Percentiles rank a stretch among this genome's conserved stretches.
Conservation (phyloP, 768 basidiomycete species). For the Tremella mesenterica region DNA sequence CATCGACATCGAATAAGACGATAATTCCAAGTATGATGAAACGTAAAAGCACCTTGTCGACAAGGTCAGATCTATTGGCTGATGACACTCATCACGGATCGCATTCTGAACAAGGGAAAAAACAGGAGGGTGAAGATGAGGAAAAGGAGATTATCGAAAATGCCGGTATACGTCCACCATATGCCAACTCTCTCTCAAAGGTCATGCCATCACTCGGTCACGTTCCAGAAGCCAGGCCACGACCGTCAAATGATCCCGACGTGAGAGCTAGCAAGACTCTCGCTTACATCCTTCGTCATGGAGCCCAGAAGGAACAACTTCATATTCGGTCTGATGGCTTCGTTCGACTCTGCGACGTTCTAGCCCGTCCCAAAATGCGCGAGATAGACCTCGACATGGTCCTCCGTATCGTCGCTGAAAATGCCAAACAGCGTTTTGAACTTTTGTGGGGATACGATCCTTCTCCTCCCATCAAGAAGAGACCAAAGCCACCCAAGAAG, state of each 20-base stretch:
- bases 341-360: slow-evolving; percentile 66
- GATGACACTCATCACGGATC: no score
- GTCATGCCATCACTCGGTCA: not conserved
- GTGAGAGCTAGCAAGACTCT: slow-evolving; percentile 74
- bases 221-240: slow-evolving; percentile 15
- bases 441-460: slow-evolving; percentile 42
- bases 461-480: slow-evolving; percentile 20
- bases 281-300: slow-evolving; percentile 86
- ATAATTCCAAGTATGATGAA: no score
- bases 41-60: no score
- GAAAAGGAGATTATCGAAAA: no score
- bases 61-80: no score
- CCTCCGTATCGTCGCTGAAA: slow-evolving; percentile 40
- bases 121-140: no score
- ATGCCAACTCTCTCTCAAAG: no score
- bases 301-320: slow-evolving; percentile 66
- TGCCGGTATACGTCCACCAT: no score
- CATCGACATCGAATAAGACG: no score
- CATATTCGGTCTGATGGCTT: slow-evolving; percentile 76
- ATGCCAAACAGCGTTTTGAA: slow-evolving; percentile 44
- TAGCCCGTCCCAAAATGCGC: slow-evolving; percentile 61
- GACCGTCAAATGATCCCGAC: slow-evolving; percentile 55
- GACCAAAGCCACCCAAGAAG: slow-evolving; percentile 19
- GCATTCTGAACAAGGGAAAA: no score
- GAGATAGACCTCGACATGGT: slow-evolving; percentile 49